Evolutionary conservation across 768 basidiomycete species (phyloP).

Genomic region (Leccinum barrowsii): DNA sequence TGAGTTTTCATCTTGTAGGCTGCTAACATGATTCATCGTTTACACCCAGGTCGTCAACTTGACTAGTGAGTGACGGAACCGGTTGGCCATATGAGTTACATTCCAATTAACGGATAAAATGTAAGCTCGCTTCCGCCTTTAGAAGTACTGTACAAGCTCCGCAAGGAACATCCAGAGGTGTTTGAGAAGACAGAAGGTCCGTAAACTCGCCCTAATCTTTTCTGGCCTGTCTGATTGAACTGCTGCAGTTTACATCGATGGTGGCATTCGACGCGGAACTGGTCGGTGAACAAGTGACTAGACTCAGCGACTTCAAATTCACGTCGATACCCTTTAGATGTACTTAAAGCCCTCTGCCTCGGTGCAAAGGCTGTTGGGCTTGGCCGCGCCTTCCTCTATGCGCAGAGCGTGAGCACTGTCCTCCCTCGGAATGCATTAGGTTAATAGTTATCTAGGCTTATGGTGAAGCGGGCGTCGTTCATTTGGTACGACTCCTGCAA

Average conservation of each 20-base stretch:
- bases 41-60: conserved; percentile 58
- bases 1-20: conserved; percentile 19
- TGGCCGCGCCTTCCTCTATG: conserved; percentile 83
- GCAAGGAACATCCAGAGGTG: conserved; percentile 69
- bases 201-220: conserved; percentile 1
- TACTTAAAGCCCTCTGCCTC: conserved; percentile 85
- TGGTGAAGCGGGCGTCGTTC: conserved; percentile 66
- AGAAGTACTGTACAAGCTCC: conserved; percentile 73
- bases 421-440: neutral
- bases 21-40: neutral
- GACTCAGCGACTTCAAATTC: neutral
- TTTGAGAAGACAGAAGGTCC: conserved; percentile 68
- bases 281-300: conserved; percentile 36
- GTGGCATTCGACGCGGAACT: conserved; percentile 71
- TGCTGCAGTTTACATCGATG: conserved; percentile 77
- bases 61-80: conserved; percentile 55
- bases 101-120: conserved; percentile 12
- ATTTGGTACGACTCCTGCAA: conserved; percentile 62
- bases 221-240: conserved; percentile 4
- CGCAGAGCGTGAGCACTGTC: conserved; percentile 59
- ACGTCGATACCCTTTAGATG: conserved; percentile 44
- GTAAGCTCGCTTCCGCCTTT: conserved; percentile 70
- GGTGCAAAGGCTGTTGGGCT: conserved; percentile 86
- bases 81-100: neutral
- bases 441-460: conserved; percentile 52